Evolutionary conservation across 495 filamentous ascomycete species (phyloP), one percentile per base, ranked within the genome.

Genomic region (Aspergillus ellipticus): DNA sequence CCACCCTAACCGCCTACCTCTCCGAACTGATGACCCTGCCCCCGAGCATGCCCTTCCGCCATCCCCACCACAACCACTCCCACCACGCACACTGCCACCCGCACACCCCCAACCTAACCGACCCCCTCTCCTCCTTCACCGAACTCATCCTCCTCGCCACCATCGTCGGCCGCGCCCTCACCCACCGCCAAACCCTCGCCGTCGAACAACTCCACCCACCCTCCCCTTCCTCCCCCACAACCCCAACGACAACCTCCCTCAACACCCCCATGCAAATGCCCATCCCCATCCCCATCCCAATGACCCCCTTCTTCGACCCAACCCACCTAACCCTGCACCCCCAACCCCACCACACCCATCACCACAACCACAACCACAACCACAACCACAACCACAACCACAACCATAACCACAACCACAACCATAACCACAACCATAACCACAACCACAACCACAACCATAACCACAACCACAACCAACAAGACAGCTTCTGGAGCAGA

Each of bases 131-230:
- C 0, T 68, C 76, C 1, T 68, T 82, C 26, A 67, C 73, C 16
- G 78, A 81, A 59, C 77, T 72, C 55, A 72, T 75, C 33, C 63
- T 81, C 45, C 58, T 79, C 4, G 71, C 72, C 39, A 80, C 74
- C 6, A 70, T 82, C 16, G 74, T 70, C 57, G 79, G 78, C 8
- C 72, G 76, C 17, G 68, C 66, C 11, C 61, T 79, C 9, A 73
- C 75, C 1, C 79, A 82, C 46, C 59, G 64, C 33, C 77, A 78
- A 10, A 64, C 66, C 15, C 64, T 68, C 6, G 63, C 56, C 11
- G 55, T 69, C 2, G 66, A 66, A 20, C 55, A 63, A 17, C 41
- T 64, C 9, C 24, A 28, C 9, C 43, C 22, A 3, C 43, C 42
- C 10, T 21, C n/a, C 15, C 42, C 16, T 2, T 10, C 22, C 22